Percentiles rank a stretch among this genome's conserved stretches.
Conservation (phyloP, 805 yeast species). For the Millerozyma acaciae region DNA sequence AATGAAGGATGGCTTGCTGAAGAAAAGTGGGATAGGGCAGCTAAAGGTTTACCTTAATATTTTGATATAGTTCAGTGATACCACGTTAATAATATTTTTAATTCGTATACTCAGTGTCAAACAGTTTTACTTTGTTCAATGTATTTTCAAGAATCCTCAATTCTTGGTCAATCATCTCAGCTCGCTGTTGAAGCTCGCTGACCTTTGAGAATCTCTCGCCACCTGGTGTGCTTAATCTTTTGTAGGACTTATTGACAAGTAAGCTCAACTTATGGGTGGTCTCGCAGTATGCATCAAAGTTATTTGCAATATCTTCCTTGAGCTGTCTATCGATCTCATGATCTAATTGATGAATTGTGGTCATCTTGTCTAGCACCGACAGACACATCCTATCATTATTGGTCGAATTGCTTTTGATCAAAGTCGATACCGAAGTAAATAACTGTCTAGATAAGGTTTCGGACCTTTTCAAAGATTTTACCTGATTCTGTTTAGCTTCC, state of each 20-base stretch:
- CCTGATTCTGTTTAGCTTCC: constrained; percentile 34
- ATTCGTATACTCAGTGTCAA: neutral
- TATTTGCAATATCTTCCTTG: constrained; percentile 27
- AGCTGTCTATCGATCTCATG: constrained; percentile 35
- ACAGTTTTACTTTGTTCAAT: constrained; percentile 10
- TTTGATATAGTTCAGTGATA: neutral
- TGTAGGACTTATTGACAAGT: too few species aligned
- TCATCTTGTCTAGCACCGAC: constrained; percentile 29
- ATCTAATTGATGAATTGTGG: constrained; percentile 39
- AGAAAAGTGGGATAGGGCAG: constrained; percentile 66
- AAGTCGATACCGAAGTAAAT: constrained; percentile 16
- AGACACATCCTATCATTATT: constrained; percentile 8
- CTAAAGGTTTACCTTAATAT: constrained; percentile 30
- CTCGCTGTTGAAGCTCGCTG: constrained; percentile 29
- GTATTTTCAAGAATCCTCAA: constrained; percentile 62
- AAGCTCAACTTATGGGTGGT: constrained; percentile 19
- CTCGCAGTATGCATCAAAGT: constrained; percentile 23
- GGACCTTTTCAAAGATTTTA: constrained; percentile 22
- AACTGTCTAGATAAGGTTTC: constrained; percentile 24
- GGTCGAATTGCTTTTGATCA: constrained; percentile 24
- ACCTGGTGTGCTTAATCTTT: too few species aligned
- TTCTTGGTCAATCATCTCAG: constrained; percentile 70
- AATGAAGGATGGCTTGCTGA: constrained; percentile 83
- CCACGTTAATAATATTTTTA: neutral
- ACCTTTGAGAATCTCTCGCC: too few species aligned